A percentile compares a stretch with the other conserved stretches of the same genome.
Conservation (phyloP, 169 alveolate genomes). For the Sarcocystis neurona region DNA sequence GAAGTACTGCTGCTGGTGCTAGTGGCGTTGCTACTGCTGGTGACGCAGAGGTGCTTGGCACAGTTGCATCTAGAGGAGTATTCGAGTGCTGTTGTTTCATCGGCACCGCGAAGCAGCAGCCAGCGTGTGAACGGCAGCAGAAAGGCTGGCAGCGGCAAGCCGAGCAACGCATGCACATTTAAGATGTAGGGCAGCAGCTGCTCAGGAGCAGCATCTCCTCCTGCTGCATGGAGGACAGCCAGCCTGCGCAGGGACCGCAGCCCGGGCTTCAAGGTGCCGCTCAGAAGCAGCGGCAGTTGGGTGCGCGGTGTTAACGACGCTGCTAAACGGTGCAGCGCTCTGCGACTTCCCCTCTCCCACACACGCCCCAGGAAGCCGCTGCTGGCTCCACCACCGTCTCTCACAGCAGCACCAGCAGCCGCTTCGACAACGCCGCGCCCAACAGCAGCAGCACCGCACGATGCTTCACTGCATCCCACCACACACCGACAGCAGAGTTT, state of each 20-base stretch:
- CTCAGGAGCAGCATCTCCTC: background rate
- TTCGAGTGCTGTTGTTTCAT: no score
- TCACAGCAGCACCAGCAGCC: no score
- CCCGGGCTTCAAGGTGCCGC: background rate
- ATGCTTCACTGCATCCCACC: no score
- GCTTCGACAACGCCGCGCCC: no score
- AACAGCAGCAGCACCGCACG: no score
- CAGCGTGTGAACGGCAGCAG: background rate
- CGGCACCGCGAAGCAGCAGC: background rate
- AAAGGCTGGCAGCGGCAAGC: background rate
- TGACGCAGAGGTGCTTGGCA: no score
- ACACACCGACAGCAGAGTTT: no score
- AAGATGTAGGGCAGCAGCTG: background rate
- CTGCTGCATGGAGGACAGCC: background rate
- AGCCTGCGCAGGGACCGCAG: background rate
- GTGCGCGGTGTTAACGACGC: background rate
- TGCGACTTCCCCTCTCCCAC: background rate
- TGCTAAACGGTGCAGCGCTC: background rate
- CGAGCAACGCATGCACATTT: conserved; percentile 28
- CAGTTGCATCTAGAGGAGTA: no score
- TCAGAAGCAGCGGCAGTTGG: background rate
- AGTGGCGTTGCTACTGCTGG: no score
- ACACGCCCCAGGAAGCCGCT: no score
- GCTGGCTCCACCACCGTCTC: no score
- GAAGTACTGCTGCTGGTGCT: no score